Evolutionary conservation across 495 filamentous ascomycete species (phyloP).

Genomic region (Podospora sp.): DNA sequence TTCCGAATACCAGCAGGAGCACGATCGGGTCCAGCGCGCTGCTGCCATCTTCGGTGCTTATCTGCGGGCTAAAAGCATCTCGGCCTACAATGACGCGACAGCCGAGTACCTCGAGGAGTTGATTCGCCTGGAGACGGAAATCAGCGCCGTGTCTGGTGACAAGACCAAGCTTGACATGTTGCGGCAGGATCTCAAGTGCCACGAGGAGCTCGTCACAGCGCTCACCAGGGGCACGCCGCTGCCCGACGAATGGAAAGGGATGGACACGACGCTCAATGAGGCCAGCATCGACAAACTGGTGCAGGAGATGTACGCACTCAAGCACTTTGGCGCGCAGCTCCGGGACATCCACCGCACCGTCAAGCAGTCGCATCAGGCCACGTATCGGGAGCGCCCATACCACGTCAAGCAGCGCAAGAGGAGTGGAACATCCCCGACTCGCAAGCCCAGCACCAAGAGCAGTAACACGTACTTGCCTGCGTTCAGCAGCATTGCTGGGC

Average conservation of each 20-base stretch:
- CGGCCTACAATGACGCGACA: slow-evolving; percentile 44
- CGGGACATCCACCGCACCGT: not conserved
- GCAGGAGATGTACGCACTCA: slow-evolving; percentile 3
- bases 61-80: slow-evolving; percentile 42
- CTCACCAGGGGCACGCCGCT: not conserved
- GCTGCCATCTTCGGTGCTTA: slow-evolving; percentile 43
- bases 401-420: not conserved
- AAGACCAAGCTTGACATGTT: not conserved
- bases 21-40: slow-evolving; percentile 36
- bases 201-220: slow-evolving; percentile 10
- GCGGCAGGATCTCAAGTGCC: not conserved
- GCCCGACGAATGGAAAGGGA: not conserved
- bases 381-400: slow-evolving; percentile 13
- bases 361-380: not conserved
- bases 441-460: not conserved
- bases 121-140: slow-evolving; percentile 29
- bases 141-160: slow-evolving; percentile 10
- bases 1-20: slow-evolving; percentile 36
- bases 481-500: too few species aligned
- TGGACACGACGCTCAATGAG: slow-evolving; percentile 1
- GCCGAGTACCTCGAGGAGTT: slow-evolving; percentile 43
- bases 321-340: slow-evolving; percentile 10
- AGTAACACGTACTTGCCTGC: too few species aligned
- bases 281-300: not conserved
- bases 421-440: not conserved